These are phyloP conservation scores for Meyerozyma athensensis DNA, from an alignment of 1,139 yeast genomes.

Conservation along the genomic window DNA sequence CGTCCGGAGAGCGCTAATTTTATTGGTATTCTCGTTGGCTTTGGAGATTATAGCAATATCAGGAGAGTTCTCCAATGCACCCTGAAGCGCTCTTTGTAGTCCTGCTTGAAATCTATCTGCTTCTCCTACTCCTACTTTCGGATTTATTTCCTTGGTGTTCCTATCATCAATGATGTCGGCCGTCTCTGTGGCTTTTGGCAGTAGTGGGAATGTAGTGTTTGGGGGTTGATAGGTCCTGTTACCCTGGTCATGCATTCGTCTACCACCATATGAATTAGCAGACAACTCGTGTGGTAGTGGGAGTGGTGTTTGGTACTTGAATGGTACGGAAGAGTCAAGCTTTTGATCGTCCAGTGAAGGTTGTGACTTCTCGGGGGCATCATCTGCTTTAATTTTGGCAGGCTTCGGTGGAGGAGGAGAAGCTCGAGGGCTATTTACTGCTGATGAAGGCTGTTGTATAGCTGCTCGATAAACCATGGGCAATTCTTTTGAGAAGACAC, in stretches of 20 bases:
- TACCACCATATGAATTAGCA: too few relatives aligned
- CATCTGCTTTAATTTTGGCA: conserved; percentile 14
- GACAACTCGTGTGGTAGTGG: conserved; percentile 24
- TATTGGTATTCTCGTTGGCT: conserved; percentile 13
- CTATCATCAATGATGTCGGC: too few relatives aligned
- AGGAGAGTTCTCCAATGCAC: too few relatives aligned
- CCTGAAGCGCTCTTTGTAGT: too few relatives aligned
- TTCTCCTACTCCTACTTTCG: too few relatives aligned
- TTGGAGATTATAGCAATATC: conserved; percentile 7
- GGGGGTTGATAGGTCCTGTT: too few relatives aligned
- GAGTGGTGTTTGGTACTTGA: conserved; percentile 30
- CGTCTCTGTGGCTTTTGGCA: too few relatives aligned
- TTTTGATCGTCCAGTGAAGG: conserved; percentile 6
- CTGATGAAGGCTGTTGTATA: neutral
- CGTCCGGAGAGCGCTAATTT: conserved; percentile 26
- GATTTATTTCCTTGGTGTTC: too few relatives aligned
- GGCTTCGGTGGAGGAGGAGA: conserved; percentile 20
- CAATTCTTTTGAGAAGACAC: conserved; percentile 36
- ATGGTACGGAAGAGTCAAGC: conserved; percentile 19
- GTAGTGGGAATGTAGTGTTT: too few relatives aligned
- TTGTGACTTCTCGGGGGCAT: conserved; percentile 8
- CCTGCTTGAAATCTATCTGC: too few relatives aligned
- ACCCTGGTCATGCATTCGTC: too few relatives aligned
- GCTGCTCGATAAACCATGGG: conserved; percentile 16
- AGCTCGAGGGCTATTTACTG: conserved; percentile 2